These are phyloP conservation scores for Dimargaris cristalligena DNA, from an alignment of 192 early-diverging fungal genomes.

Conservation along the genomic window DNA sequence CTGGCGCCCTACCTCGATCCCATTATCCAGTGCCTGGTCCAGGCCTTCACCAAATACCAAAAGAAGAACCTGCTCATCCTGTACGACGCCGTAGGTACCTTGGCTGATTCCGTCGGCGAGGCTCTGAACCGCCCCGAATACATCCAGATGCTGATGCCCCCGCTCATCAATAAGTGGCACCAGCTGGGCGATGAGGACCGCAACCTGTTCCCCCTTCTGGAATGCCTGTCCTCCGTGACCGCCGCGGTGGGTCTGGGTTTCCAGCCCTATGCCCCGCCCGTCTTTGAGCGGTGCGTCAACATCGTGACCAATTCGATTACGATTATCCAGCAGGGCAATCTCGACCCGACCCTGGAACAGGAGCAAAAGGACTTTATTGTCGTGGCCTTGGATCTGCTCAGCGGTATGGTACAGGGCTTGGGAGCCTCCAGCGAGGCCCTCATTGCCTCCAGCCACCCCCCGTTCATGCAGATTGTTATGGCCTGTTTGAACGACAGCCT, in stretches of 20 bases:
- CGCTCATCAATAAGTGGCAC: slow-evolving; percentile 76
- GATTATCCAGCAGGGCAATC: slow-evolving; percentile 34
- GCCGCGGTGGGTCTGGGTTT: slow-evolving; percentile 77
- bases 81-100: slow-evolving; percentile 95
- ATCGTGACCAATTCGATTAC: slow-evolving; percentile 72
- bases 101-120: slow-evolving; percentile 78
- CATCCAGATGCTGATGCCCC: slow-evolving; percentile 73
- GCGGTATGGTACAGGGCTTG: slow-evolving; percentile 85
- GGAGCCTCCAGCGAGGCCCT: slow-evolving; percentile 55
- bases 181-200: slow-evolving; percentile 63
- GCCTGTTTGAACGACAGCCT: slow-evolving; percentile 60
- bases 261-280: slow-evolving; percentile 60
- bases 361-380: slow-evolving; percentile 96
- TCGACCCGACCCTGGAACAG: slow-evolving; percentile 27
- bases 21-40: slow-evolving; percentile 65
- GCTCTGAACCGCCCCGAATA: slow-evolving; percentile 67
- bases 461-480: slow-evolving; percentile 59
- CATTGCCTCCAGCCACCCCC: slow-evolving; percentile 49
- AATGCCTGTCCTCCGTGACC: slow-evolving; percentile 78
- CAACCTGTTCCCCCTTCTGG: slow-evolving; percentile 89
- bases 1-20: slow-evolving; percentile 78
- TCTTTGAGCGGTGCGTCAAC: slow-evolving; percentile 79
- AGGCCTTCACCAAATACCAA: slow-evolving; percentile 84
- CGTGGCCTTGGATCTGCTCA: slow-evolving; percentile 86
- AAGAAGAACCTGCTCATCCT: slow-evolving; percentile 88